These are phyloP conservation scores for Wakefieldia striispora DNA, from an alignment of 768 basidiomycete genomes.

Conservation along the genomic window DNA sequence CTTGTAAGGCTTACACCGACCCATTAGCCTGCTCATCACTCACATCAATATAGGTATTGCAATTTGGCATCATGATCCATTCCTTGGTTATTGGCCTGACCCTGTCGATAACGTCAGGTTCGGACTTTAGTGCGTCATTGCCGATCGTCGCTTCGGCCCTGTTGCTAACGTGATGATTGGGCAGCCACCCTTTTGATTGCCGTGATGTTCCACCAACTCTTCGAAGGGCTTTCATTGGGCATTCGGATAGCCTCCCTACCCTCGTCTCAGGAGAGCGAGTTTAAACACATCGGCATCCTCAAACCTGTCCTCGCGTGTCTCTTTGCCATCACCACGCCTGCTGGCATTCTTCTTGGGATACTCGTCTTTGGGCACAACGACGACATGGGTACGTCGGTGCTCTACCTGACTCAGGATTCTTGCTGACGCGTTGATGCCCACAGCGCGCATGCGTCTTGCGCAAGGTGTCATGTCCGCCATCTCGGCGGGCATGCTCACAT, in stretches of 20 bases:
- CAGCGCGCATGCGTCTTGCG: conserved; percentile 50
- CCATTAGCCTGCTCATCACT: not conserved
- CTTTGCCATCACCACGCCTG: conserved; percentile 74
- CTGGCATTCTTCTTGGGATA: conserved; percentile 63
- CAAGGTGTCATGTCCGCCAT: conserved; percentile 81
- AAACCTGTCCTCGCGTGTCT: conserved; percentile 54
- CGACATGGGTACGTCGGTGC: conserved; percentile 22
- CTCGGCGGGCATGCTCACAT: conserved; percentile 81
- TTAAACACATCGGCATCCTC: conserved; percentile 33
- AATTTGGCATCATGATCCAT: conserved; percentile 85
- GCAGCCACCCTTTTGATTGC: conserved; percentile 71
- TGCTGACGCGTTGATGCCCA: not conserved
- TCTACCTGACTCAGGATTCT: not conserved
- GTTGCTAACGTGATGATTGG: not conserved
- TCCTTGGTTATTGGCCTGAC: conserved; percentile 80
- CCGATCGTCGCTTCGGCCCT: not conserved
- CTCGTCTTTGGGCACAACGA: conserved; percentile 39
- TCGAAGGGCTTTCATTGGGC: conserved; percentile 81
- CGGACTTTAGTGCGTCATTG: conserved; percentile 62
- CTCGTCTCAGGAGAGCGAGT: conserved; percentile 27
- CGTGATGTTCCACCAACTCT: conserved; percentile 79
- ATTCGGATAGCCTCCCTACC: conserved; percentile 75
- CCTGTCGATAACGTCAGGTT: conserved; percentile 62
- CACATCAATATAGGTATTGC: conserved; percentile 55
- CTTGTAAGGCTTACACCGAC: conserved; percentile 41